A percentile compares a stretch with the other conserved stretches of the same genome.
These are phyloP conservation scores for Suillus luteus DNA, from an alignment of 768 basidiomycete species.

Conservation along the genomic window DNA sequence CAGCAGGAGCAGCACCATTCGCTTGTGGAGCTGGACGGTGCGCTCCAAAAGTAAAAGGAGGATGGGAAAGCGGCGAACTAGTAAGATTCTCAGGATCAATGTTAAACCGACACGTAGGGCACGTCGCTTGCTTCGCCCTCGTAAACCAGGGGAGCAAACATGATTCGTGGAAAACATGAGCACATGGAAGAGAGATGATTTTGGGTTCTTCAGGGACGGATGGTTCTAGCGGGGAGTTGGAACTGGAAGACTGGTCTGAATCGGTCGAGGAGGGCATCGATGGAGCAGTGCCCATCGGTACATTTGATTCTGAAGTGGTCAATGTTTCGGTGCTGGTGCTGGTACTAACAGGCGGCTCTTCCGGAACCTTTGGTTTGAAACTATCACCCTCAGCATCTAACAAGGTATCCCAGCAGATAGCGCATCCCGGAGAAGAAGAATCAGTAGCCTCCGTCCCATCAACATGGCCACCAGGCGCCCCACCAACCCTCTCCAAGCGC, in stretches of 20 bases:
- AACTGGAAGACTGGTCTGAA: conserved; percentile 15
- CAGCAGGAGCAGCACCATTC: conserved; percentile 14
- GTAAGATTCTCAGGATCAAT: conserved; percentile 80
- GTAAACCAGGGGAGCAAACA: conserved; percentile 86
- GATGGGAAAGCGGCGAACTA: conserved; percentile 32
- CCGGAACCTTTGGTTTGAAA: conserved; percentile 21
- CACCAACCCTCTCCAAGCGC: conserved; percentile 55
- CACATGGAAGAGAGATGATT: conserved; percentile 74
- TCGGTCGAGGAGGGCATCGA: conserved; percentile 12
- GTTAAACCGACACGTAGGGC: conserved; percentile 82
- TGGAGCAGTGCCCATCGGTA: conserved; percentile 22
- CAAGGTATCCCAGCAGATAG: conserved; percentile 76
- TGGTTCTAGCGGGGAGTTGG: conserved; percentile 11
- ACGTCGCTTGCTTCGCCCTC: conserved; percentile 75
- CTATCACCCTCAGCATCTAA: conserved; percentile 48
- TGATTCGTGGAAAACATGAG: conserved; percentile 78
- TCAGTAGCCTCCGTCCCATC: conserved; percentile 37
- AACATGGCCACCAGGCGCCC: conserved; percentile 36
- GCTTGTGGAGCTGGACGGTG: conserved; percentile 18
- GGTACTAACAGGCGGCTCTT: conserved; percentile 9
- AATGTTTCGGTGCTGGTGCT: background rate
- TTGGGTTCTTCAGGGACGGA: conserved; percentile 33
- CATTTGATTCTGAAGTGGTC: conserved; percentile 8
- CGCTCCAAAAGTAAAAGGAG: conserved; percentile 16
- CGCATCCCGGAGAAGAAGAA: conserved; percentile 49